Evolutionary conservation across 306 rosid genomes (phyloP).

Genomic region (Cucumis cinereus): DNA sequence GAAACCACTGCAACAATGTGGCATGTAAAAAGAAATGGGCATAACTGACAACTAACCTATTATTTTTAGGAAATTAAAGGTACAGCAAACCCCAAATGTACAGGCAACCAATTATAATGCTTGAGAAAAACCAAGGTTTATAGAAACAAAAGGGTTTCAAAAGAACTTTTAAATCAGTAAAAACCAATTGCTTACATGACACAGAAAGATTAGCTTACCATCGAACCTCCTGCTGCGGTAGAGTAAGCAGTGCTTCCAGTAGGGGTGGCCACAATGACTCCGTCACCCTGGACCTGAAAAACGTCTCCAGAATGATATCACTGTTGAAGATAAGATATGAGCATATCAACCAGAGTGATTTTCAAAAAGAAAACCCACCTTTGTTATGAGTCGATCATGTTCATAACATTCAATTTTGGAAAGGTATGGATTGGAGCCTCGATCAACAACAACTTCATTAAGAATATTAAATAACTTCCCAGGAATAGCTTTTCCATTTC

Average conservation of each 20-base stretch:
- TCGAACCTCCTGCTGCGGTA: constrained; percentile 97
- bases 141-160: neutral
- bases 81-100: neutral
- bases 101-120: neutral
- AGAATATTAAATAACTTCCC: constrained; percentile 90
- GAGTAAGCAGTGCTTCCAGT: constrained; percentile 99
- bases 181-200: neutral
- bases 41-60: neutral
- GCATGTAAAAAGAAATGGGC: neutral
- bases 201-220: neutral
- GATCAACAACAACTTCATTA: constrained; percentile 84
- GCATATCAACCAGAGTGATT: neutral
- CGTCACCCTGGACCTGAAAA: constrained; percentile 95
- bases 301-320: neutral
- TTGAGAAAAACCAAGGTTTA: neutral
- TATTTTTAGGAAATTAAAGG: neutral
- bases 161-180: neutral
- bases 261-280: constrained; percentile 95
- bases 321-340: constrained; percentile 5
- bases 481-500: constrained; percentile 79
- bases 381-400: constrained; percentile 86
- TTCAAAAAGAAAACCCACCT: constrained; percentile 32
- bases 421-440: constrained; percentile 98
- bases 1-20: neutral
- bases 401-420: constrained; percentile 95